These are phyloP conservation scores for Arthrobotrys conoides DNA, from an alignment of 2,329 filamentous ascomycete genomes.

Conservation along the genomic window DNA sequence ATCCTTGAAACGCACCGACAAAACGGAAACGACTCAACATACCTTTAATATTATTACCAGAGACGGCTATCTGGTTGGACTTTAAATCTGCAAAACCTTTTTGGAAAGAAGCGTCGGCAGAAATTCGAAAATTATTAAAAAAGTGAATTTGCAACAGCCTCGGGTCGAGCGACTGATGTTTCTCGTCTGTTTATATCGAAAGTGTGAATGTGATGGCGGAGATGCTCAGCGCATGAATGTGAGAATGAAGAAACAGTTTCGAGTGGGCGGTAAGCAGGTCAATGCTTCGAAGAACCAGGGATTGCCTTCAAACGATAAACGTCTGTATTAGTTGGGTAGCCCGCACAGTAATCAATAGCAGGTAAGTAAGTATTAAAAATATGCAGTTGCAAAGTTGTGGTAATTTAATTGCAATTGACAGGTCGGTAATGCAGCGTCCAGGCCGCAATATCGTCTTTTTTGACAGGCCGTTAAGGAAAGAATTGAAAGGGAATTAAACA, in stretches of 20 bases:
- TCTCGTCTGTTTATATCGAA: constrained; percentile 37
- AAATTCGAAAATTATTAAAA: not conserved
- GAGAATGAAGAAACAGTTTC: constrained; percentile 44
- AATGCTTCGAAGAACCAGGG: constrained; percentile 40
- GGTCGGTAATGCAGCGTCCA: constrained; percentile 33
- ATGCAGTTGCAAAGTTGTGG: constrained; percentile 14
- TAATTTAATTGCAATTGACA: constrained; percentile 19
- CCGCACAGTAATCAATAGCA: constrained; percentile 52
- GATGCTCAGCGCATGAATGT: constrained; percentile 53
- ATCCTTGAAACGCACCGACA: constrained; percentile 48
- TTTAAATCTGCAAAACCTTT: not conserved
- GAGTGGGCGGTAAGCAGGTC: constrained; percentile 52
- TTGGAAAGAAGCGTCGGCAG: constrained; percentile 1
- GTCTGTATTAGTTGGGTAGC: constrained; percentile 48
- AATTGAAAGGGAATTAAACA: not conserved
- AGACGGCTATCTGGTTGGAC: not conserved
- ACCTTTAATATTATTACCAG: constrained; percentile 28
- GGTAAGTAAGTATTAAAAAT: constrained; percentile 21
- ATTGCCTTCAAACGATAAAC: constrained; percentile 43
- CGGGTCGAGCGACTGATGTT: constrained; percentile 20
- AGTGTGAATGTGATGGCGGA: not conserved
- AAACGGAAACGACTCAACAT: constrained; percentile 39
- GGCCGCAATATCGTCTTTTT: constrained; percentile 23
- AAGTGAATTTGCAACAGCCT: constrained; percentile 2
- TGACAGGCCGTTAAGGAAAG: constrained; percentile 29